These are phyloP conservation scores for Trichoderma sp. DNA, from an alignment of 2,329 filamentous ascomycete species.

Conservation along the genomic window DNA sequence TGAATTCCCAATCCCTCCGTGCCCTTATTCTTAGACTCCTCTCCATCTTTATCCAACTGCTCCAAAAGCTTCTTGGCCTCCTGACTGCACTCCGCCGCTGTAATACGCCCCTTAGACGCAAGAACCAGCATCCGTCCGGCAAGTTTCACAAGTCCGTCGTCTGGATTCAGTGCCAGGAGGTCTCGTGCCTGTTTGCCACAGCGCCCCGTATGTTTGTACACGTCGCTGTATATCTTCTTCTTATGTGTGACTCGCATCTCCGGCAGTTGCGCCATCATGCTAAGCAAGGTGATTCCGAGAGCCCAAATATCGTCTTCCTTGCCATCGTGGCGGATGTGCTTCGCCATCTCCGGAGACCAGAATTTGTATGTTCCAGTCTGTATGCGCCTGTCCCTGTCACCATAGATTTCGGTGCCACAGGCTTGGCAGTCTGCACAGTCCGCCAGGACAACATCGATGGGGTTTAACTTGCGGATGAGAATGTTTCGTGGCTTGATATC, in stretches of 20 bases:
- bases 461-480: conserved; percentile 29
- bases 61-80: conserved; percentile 19
- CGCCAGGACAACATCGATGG: conserved; percentile 32
- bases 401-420: not conserved
- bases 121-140: conserved; percentile 26
- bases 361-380: conserved; percentile 30
- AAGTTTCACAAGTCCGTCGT: conserved; percentile 27
- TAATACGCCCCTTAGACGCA: conserved; percentile 24
- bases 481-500: conserved; percentile 37
- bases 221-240: not conserved
- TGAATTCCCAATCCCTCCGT: conserved; percentile 23
- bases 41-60: not conserved
- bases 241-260: conserved; percentile 10
- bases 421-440: conserved; percentile 34
- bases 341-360: conserved; percentile 33
- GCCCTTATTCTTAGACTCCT: not conserved
- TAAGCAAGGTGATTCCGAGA: conserved; percentile 32
- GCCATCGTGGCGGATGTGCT: conserved; percentile 24
- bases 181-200: conserved; percentile 28
- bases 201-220: conserved; percentile 25
- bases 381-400: not conserved
- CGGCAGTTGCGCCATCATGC: conserved; percentile 33
- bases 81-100: conserved; percentile 26
- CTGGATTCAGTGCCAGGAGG: conserved; percentile 29
- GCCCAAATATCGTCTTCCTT: conserved; percentile 37